A percentile compares a stretch with the other conserved stretches of the same genome.
Evolutionary conservation across 768 basidiomycete genomes (phyloP).

Genomic region (Lentinula raphanica): DNA sequence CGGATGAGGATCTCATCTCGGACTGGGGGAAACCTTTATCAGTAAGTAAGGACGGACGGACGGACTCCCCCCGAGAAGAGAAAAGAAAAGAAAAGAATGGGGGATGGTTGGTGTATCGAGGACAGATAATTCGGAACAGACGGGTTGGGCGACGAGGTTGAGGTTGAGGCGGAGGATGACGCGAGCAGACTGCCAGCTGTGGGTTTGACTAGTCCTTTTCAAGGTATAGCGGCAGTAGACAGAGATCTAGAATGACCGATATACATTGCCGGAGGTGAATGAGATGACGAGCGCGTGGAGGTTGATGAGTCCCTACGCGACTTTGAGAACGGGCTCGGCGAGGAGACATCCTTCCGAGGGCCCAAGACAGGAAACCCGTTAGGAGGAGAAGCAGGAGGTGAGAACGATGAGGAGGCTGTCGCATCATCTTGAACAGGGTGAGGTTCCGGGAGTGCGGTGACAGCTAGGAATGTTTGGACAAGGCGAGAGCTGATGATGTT

Average conservation of each 20-base stretch:
- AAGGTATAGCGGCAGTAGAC: background rate
- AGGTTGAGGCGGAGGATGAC: slow-evolving; percentile 23
- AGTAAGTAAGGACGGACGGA: no score
- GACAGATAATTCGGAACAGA: slow-evolving; percentile 65
- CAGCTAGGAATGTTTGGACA: slow-evolving; percentile 70
- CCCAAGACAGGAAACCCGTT: no score
- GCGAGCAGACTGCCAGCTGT: slow-evolving; percentile 9
- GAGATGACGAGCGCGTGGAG: background rate
- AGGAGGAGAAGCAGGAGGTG: background rate
- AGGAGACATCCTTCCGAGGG: background rate
- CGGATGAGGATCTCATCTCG: slow-evolving; percentile 38
- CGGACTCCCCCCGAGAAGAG: slow-evolving; percentile 52
- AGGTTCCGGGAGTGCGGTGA: slow-evolving; percentile 32
- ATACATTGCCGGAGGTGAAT: background rate
- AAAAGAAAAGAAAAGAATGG: slow-evolving; percentile 56
- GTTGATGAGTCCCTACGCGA: background rate
- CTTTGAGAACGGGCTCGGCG: background rate
- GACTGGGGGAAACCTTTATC: slow-evolving; percentile 55
- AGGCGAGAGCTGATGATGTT: slow-evolving; percentile 66
- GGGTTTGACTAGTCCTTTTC: slow-evolving; percentile 16
- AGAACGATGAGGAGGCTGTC: slow-evolving; percentile 2
- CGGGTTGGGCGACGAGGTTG: slow-evolving; percentile 18
- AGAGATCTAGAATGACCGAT: background rate
- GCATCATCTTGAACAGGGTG: background rate
- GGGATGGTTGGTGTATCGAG: slow-evolving; percentile 69